Evolutionary conservation across 306 rosid species (phyloP), one percentile per base, ranked within the genome.

Genomic region (Aeschynomene evenia): DNA sequence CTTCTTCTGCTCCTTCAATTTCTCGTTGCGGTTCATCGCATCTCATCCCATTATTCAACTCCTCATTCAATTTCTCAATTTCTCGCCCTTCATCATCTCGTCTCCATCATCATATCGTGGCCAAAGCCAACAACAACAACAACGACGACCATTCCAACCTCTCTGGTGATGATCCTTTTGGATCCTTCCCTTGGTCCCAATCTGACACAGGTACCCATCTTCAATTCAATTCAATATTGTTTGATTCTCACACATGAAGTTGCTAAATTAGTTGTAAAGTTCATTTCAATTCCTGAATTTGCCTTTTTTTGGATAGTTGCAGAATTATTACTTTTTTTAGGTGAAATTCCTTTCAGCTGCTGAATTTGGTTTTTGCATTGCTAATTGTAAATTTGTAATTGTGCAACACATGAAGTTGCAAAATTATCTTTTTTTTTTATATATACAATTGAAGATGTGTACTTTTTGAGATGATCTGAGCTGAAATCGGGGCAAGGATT

Each of bases 121-220:
- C 88, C 29, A 86, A 64, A 76, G 84, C 91, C 54, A 43, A 82
- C 33, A 77, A 77, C 78, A 76, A 85, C 66, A 74, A 76, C 14
- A 48, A 77, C 66, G 60, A 48, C 68, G 60, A 48, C 68, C 71
- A 73, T 61, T 76, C 78, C 11, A 54, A 80, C 66, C 65, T 52
- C 66, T 76, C 75, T 67, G 71, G 50, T 2, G 90, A 89, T 34
- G 93, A 86, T 10, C 76, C 83, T 22, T 83, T 81, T 68, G 74
- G 60, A 4, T 86, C 85, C 60, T 90, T 93, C 34, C 96, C 97
- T 15, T 93, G 98, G 98, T 60, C 81, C 59, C 75, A 89, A 19
- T 80, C 75, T 15, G 82, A 80, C 31, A 10, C 45, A 48, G 98
- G 98, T 88, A 65, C 54, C 24, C 19, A 24, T n/a, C 45, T 6